Conservation (phyloP, 306 rosid genomes). For the Sesbania bispinosa region DNA sequence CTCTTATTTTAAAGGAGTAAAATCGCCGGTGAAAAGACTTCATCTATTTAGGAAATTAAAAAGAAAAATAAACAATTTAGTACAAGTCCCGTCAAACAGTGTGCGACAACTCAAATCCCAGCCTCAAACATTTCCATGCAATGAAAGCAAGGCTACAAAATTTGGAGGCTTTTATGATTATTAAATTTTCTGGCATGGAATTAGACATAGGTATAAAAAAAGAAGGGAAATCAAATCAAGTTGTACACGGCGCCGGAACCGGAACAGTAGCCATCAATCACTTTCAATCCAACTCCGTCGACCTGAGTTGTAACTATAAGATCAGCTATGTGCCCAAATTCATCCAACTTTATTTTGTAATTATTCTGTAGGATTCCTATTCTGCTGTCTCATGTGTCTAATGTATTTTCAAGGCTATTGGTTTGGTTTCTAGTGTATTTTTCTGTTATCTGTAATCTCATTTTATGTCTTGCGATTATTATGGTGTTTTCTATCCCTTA, state of each 20-base stretch:
- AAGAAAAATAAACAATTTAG: background rate
- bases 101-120: background rate
- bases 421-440: too few species aligned
- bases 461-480: too few species aligned
- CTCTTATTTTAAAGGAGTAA: too few species aligned
- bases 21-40: too few species aligned
- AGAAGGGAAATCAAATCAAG: background rate
- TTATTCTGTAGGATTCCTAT: too few species aligned
- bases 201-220: background rate
- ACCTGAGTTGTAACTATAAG: background rate
- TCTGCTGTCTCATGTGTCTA: too few species aligned
- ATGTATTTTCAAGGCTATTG: too few species aligned
- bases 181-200: background rate
- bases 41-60: too few species aligned
- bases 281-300: constrained; percentile 7
- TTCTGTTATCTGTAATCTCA: too few species aligned
- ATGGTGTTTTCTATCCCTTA: too few species aligned
- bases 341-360: too few species aligned
- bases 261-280: background rate
- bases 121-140: background rate
- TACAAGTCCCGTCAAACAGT: constrained; percentile 1
- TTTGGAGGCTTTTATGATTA: background rate
- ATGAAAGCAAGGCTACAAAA: background rate
- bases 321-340: background rate
- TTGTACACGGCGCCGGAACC: constrained; percentile 5